Base-by-base conservation (phyloP, 306 rosid species). In the Rosa multiflora region DNA sequence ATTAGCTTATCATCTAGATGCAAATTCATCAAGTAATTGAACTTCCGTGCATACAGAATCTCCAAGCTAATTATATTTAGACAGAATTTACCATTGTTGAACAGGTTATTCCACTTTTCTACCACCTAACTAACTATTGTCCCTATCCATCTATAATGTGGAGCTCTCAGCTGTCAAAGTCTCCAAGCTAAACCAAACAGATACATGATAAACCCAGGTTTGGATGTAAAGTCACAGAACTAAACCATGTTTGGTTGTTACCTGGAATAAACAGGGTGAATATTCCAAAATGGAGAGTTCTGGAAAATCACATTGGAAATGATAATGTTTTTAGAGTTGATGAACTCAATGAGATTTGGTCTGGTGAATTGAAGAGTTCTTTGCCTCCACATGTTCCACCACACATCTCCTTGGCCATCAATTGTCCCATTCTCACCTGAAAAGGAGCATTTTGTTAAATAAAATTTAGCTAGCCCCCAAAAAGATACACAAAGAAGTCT, bases 341-440 rank as follows among this genome's bases (percentile, higher is more conserved):
- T 10, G 82, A 95, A 93, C 74, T 95, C 98, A 52, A 93, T 72
- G 9, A 93, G 98, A 86, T 70, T 88, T 10, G 98, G 99, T 73
- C 99, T 91, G n/a, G 99, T 93, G 81, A 48, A 95, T 67, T 81
- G 74, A 64, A 95, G 96, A 70, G 98, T 91, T 83, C 90, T 83
- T 79, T 86, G 86, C 86, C 94, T 93, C 99, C 99, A 95, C 98
- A 93, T 91, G 85, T 93, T 91, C 99, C 99, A 95, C 98, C 99
- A 95, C 15, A 85, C 88, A 59, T 81, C 89, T 77, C 99, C 97
- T 76, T 91, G 98, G 80, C 99, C 96, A 75, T 95, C 99, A 68
- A 93, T 91, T 53, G 97, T 95, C 61, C 99, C 99, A 75, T 93
- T 93, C 81, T 95, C 93, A 72, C 91, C 91, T 92, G 21, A 12